Conservation (phyloP, 306 rosid species). For the Glycine tomentella region DNA sequence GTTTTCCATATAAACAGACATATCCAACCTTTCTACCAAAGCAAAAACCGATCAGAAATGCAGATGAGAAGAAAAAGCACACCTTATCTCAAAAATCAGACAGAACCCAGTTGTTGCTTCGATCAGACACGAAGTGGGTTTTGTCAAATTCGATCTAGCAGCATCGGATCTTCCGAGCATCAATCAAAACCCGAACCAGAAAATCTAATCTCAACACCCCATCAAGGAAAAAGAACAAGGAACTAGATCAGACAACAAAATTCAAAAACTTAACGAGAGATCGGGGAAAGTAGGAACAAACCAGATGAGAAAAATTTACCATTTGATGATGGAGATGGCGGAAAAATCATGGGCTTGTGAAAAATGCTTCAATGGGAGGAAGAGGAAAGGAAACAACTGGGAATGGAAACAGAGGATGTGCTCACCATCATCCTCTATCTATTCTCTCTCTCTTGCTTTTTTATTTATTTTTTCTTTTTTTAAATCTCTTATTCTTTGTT, state of each 20-base stretch:
- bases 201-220: conserved; percentile 56
- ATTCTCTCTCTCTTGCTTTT: conserved; percentile 42
- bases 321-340: conserved; percentile 60
- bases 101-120: conserved; percentile 73
- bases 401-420: conserved; percentile 89
- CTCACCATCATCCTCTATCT: conserved; percentile 63
- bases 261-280: conserved; percentile 38
- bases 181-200: conserved; percentile 54
- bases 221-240: conserved; percentile 11
- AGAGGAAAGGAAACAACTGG: conserved; percentile 53
- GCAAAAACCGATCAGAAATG: conserved; percentile 64
- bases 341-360: conserved; percentile 52
- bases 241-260: conserved; percentile 66
- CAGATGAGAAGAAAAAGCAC: conserved; percentile 52
- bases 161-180: conserved; percentile 77
- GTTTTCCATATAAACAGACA: conserved; percentile 29
- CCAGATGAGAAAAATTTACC: conserved; percentile 57
- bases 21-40: conserved; percentile 46
- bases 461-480: conserved; percentile 28
- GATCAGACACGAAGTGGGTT: conserved; percentile 65
- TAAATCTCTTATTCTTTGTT: conserved; percentile 63
- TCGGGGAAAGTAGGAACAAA: conserved; percentile 41
- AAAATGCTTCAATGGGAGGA: conserved; percentile 70
- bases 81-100: conserved; percentile 77
- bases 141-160: conserved; percentile 70